phyloP scores from a whole-genome alignment of 768 basidiomycete genomes.

The Mycena kentingensis region DNA sequence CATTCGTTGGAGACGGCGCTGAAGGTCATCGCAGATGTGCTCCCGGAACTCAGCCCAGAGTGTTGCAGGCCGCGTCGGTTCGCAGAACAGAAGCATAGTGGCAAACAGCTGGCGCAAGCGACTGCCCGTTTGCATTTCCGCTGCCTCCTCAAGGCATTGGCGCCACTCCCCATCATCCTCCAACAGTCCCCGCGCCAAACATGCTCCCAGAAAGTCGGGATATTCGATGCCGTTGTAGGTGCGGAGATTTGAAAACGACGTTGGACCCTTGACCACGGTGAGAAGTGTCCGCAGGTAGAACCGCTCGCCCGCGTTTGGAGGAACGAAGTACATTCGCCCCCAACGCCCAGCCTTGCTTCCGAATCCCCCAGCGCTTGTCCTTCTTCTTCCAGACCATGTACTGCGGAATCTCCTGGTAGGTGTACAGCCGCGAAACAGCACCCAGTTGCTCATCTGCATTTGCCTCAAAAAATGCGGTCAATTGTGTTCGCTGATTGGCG shows the following conservation, averaged over 20 bases:
- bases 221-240: constrained; percentile 9
- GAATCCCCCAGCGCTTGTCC: constrained; percentile 30
- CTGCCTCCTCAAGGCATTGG: constrained; percentile 39
- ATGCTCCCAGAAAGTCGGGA: constrained; percentile 9
- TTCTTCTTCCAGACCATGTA: constrained; percentile 4
- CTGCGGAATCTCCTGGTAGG: constrained; percentile 29
- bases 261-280: constrained; percentile 9
- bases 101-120: constrained; percentile 37
- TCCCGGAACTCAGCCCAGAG: constrained; percentile 11
- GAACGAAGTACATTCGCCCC: constrained; percentile 44
- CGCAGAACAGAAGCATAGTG: constrained; percentile 24
- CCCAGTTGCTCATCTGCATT: constrained; percentile 21
- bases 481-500: constrained; percentile 19
- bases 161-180: constrained; percentile 47
- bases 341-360: constrained; percentile 35
- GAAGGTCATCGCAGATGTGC: constrained; percentile 15
- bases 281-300: constrained; percentile 13
- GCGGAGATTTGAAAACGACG: background rate
- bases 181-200: constrained; percentile 32
- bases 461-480: constrained; percentile 37
- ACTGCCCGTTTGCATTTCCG: constrained; percentile 34
- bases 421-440: constrained; percentile 16
- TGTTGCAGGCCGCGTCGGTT: background rate
- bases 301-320: constrained; percentile 11
- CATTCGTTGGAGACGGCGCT: constrained; percentile 2